These are phyloP conservation scores for Phytophthora pluvialis DNA, from an alignment of 352 stramenopile species.

Conservation along the genomic window DNA sequence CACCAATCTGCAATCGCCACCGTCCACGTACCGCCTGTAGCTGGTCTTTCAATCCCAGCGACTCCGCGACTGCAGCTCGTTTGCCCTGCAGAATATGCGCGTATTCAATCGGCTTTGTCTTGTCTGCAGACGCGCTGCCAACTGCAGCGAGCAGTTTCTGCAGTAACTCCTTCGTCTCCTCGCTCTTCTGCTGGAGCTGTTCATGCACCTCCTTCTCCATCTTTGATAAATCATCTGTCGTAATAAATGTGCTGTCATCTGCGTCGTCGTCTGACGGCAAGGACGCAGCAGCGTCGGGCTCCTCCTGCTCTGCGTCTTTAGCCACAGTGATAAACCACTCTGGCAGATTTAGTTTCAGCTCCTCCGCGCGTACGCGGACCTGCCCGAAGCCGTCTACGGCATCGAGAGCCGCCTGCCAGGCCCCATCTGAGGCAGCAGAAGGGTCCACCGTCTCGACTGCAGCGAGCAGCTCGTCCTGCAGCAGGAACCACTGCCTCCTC, in stretches of 20 bases:
- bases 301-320: conserved; percentile 49
- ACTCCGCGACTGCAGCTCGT: conserved; percentile 49
- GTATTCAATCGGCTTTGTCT: conserved; percentile 50
- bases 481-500: conserved; percentile 66
- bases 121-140: conserved; percentile 18
- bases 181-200: conserved; percentile 46
- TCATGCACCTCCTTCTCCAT: conserved; percentile 50
- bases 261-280: conserved; percentile 38
- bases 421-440: conserved; percentile 19
- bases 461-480: conserved; percentile 63
- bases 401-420: conserved; percentile 43
- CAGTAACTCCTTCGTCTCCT: conserved; percentile 42
- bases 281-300: conserved; percentile 37
- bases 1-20: conserved; percentile 4
- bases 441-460: conserved; percentile 35
- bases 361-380: conserved; percentile 43
- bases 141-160: conserved; percentile 44
- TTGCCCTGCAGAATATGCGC: conserved; percentile 67
- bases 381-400: conserved; percentile 54
- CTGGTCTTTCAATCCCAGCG: conserved; percentile 56
- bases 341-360: conserved; percentile 59
- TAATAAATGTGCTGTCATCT: conserved; percentile 33
- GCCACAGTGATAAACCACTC: conserved; percentile 79
- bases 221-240: conserved; percentile 44
- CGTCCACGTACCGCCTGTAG: conserved; percentile 56